A percentile compares a stretch with the other conserved stretches of the same genome.
phyloP scores from a whole-genome alignment of 225 moss, liverwort and hornwort genomes.

The Pleurozium schreberi region DNA sequence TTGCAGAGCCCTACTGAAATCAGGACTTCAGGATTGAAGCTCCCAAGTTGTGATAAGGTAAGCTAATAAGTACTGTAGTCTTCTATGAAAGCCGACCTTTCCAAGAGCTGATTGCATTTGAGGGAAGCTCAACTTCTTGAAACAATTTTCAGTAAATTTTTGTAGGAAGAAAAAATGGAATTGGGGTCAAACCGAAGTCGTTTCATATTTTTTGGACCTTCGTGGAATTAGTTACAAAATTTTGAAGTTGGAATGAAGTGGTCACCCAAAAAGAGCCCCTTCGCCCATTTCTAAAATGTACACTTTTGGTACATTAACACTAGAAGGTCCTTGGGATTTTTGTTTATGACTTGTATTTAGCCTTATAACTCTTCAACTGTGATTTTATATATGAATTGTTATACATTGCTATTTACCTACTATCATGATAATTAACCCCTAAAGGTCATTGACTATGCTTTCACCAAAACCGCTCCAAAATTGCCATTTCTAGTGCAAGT shows the following conservation, averaged over 20 bases:
- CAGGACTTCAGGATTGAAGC: neutral
- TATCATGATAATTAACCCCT: too few relatives aligned
- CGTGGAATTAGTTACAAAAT: neutral
- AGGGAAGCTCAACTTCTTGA: neutral
- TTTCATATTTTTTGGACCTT: neutral
- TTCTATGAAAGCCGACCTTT: neutral
- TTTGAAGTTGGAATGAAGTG: neutral
- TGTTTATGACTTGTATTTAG: too few relatives aligned
- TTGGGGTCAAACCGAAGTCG: rapidly evolving
- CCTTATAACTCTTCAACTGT: too few relatives aligned
- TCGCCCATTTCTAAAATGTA: rapidly evolving
- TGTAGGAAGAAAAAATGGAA: neutral
- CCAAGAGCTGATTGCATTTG: neutral
- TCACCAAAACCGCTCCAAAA: too few relatives aligned
- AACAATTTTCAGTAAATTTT: neutral
- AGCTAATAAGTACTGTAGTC: too few relatives aligned
- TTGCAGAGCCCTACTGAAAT: neutral
- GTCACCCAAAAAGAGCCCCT: rapidly evolving
- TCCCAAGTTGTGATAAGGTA: neutral
- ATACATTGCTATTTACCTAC: too few relatives aligned
- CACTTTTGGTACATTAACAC: neutral
- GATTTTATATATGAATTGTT: too few relatives aligned
- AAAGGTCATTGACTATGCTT: too few relatives aligned
- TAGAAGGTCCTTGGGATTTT: too few relatives aligned
- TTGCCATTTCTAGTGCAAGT: too few relatives aligned